phyloP scores from a whole-genome alignment of 352 stramenopile species.

The Pythium phragmitis region DNA sequence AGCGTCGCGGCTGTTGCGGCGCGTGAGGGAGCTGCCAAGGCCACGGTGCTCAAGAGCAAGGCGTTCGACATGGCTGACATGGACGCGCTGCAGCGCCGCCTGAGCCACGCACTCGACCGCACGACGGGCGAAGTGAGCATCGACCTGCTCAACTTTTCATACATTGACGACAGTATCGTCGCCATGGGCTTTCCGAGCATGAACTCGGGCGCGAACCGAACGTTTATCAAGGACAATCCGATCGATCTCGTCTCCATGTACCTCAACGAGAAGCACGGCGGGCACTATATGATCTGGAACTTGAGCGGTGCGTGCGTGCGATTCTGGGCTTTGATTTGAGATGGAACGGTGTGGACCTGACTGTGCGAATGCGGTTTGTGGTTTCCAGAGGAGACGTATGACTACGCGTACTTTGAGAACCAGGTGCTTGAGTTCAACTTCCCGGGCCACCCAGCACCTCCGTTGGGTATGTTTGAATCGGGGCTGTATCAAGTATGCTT shows the following conservation, averaged over 20 bases:
- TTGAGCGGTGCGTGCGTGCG: slow-evolving; percentile 63
- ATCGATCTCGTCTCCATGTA: slow-evolving; percentile 93
- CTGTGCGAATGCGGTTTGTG: not conserved
- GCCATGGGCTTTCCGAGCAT: slow-evolving; percentile 92
- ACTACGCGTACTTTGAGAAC: slow-evolving; percentile 94
- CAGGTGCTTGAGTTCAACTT: slow-evolving; percentile 98
- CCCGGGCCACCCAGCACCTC: slow-evolving; percentile 94
- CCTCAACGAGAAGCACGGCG: slow-evolving; percentile 91
- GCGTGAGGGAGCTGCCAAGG: slow-evolving; percentile 76
- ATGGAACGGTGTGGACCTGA: not conserved
- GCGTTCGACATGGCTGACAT: slow-evolving; percentile 82
- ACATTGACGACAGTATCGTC: slow-evolving; percentile 87
- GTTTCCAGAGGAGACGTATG: slow-evolving; percentile 92
- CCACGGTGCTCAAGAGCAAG: slow-evolving; percentile 64
- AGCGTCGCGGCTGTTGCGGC: slow-evolving; percentile 66
- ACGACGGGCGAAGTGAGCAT: slow-evolving; percentile 81
- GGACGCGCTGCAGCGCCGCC: slow-evolving; percentile 76
- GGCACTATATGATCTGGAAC: slow-evolving; percentile 99
- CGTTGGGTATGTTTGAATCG: slow-evolving; percentile 62
- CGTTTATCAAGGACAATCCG: slow-evolving; percentile 82
- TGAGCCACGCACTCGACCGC: slow-evolving; percentile 81
- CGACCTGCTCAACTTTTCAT: slow-evolving; percentile 90
- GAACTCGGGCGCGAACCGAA: slow-evolving; percentile 73
- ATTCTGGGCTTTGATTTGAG: not conserved
- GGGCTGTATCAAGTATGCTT: not conserved